Conservation (phyloP, 2,329 filamentous ascomycete genomes). For the Fusarium incarnatum region DNA sequence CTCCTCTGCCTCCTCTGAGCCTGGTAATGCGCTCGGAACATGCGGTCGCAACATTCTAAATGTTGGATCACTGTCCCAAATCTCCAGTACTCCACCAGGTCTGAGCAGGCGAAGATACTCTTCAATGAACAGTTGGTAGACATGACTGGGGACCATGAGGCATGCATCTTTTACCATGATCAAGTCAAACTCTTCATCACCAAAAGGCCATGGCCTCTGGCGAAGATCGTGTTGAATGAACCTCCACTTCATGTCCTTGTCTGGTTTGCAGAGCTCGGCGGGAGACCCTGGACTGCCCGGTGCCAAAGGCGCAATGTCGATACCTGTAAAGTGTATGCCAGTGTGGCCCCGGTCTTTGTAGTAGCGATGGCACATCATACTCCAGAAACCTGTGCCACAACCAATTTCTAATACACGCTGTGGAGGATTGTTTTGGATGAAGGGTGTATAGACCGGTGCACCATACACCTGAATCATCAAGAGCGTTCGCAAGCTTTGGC, state of each 20-base stretch:
- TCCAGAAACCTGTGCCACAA: constrained; percentile 92
- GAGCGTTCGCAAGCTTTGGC: constrained; percentile 86
- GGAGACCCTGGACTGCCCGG: constrained; percentile 51
- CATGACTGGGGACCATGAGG: constrained; percentile 70
- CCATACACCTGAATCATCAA: constrained; percentile 85
- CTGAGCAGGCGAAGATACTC: constrained; percentile 82
- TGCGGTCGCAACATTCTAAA: constrained; percentile 87
- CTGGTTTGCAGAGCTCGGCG: constrained; percentile 60
- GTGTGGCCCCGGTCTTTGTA: constrained; percentile 75
- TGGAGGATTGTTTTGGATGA: constrained; percentile 74
- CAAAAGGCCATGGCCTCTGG: constrained; percentile 79
- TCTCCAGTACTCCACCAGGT: constrained; percentile 82
- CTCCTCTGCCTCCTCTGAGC: constrained; percentile 59
- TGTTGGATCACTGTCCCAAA: constrained; percentile 90
- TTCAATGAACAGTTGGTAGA: constrained; percentile 68
- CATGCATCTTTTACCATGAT: constrained; percentile 89
- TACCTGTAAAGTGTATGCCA: constrained; percentile 80
- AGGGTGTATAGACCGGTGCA: constrained; percentile 79
- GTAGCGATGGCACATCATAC: constrained; percentile 85
- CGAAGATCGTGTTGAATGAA: constrained; percentile 91
- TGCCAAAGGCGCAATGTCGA: constrained; percentile 83
- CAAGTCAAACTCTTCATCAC: constrained; percentile 84
- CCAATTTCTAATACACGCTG: constrained; percentile 84
- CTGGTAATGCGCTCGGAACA: constrained; percentile 63
- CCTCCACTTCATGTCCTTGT: constrained; percentile 84